Conservation (phyloP, 2,329 filamentous ascomycete genomes). For the Ophiocordyceps camponoti-floridani region DNA sequence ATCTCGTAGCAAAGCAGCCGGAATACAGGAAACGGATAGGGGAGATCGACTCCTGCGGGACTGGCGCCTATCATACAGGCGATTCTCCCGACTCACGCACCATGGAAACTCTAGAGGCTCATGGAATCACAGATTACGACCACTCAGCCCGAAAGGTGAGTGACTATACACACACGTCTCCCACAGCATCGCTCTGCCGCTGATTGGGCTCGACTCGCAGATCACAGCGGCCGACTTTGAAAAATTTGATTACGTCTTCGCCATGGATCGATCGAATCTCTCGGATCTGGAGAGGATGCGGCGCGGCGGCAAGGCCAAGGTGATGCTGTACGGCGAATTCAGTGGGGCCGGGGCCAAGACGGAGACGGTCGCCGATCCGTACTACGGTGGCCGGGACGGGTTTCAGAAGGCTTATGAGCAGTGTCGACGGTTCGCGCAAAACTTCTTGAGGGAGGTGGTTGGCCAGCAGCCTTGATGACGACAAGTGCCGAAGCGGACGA, state of each 20-base stretch:
- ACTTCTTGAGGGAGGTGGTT: conserved; percentile 46
- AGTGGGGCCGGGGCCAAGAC: conserved; percentile 50
- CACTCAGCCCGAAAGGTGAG: conserved; percentile 61
- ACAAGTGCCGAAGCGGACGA: not conserved
- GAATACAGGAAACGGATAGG: conserved; percentile 42
- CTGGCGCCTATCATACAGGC: conserved; percentile 67
- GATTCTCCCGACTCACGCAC: conserved; percentile 67
- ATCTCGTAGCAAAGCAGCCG: conserved; percentile 39
- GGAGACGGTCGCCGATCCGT: conserved; percentile 73
- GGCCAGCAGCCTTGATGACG: conserved; percentile 5
- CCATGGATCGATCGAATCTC: conserved; percentile 80
- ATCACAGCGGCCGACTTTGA: conserved; percentile 53
- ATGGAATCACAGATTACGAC: conserved; percentile 61
- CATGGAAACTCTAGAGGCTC: conserved; percentile 53
- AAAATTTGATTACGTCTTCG: conserved; percentile 81
- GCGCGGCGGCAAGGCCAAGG: conserved; percentile 40
- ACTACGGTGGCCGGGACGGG: conserved; percentile 71
- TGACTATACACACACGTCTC: not conserved
- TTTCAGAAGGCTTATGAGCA: conserved; percentile 83
- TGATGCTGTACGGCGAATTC: conserved; percentile 72
- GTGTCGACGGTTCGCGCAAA: conserved; percentile 55
- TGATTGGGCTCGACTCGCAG: conserved; percentile 12
- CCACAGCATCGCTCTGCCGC: not conserved
- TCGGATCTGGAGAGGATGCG: conserved; percentile 46
- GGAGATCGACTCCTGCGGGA: conserved; percentile 75